Percentiles rank a stretch among this genome's conserved stretches.
Conservation (phyloP, 176 grass and related monocot species). For the Oryza longistaminata region DNA sequence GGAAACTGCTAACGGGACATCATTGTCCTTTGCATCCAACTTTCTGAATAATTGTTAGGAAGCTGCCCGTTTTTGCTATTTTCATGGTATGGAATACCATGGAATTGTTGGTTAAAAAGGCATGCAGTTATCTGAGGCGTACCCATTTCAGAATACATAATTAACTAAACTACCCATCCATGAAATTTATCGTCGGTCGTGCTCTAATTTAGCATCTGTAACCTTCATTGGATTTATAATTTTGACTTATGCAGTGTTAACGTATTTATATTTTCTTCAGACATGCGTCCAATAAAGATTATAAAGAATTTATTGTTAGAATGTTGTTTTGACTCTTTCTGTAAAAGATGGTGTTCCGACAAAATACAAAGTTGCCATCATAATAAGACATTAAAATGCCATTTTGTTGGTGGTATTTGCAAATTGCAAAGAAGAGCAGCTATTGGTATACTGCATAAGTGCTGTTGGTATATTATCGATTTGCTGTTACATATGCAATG, state of each 20-base stretch:
- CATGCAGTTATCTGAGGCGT: background rate
- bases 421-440: background rate
- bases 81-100: background rate
- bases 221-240: background rate
- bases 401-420: background rate
- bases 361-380: background rate
- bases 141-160: background rate
- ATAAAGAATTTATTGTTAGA: background rate
- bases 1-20: background rate
- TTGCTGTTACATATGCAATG: background rate
- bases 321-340: slow-evolving; percentile 15
- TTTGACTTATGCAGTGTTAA: no score
- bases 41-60: background rate
- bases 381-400: slow-evolving; percentile 1
- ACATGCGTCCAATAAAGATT: background rate
- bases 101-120: background rate
- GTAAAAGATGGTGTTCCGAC: background rate
- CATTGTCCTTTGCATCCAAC: slow-evolving; percentile 11
- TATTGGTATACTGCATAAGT: background rate
- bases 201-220: background rate
- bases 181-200: background rate
- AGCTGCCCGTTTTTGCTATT: slow-evolving; percentile 19
- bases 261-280: background rate
- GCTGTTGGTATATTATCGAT: background rate
- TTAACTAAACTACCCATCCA: background rate